Evolutionary conservation across 345 rosid genomes (phyloP), one percentile per base, ranked within the genome.

Genomic region (Cardiospermum halicacabum): DNA sequence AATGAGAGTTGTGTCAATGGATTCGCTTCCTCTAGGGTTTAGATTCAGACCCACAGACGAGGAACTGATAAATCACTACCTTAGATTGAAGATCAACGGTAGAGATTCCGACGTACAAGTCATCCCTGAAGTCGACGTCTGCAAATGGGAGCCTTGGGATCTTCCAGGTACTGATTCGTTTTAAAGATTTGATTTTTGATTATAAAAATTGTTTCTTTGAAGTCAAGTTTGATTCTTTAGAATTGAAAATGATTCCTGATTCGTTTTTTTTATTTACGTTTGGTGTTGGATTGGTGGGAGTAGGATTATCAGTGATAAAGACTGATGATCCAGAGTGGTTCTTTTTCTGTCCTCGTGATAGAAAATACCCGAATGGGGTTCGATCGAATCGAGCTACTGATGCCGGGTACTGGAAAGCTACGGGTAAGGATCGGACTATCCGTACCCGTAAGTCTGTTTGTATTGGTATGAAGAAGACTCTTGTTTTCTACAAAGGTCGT

Each of bases 81-180:
- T 93, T 5, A 70, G 89, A 64, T 72, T 73, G 65, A 89, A 86
- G 84, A 93, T 93, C 80, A 88, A 93, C 81, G 90, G 98, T 54
- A 89, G 84, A 62, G 69, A 84, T 78, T 82, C 85, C 34, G 90
- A 89, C 66, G 94, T 93, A 22, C 63, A 84, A 36, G 89, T 93
- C 34, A 84, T 93, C 56, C 87, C 82, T 19, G 98, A 90, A 71
- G 67, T 93, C 64, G 98, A 93, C 67, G 83, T 93, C 60, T 93
- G 98, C 86, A 89, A 85, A 77, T 81, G 89, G 86, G 96, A 93
- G 75, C 97, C 98, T 53, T 93, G 98, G 97, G 97, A 93, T 77
- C 81, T 93, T 59, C 96, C 98, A 58, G 86, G 96, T 87, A 65
- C 57, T 62, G n/a, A n/a, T n/a, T n/a, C n/a, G n/a, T n/a, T 56